phyloP scores from a whole-genome alignment of 305 asterid species.

The Solanum chacoense region DNA sequence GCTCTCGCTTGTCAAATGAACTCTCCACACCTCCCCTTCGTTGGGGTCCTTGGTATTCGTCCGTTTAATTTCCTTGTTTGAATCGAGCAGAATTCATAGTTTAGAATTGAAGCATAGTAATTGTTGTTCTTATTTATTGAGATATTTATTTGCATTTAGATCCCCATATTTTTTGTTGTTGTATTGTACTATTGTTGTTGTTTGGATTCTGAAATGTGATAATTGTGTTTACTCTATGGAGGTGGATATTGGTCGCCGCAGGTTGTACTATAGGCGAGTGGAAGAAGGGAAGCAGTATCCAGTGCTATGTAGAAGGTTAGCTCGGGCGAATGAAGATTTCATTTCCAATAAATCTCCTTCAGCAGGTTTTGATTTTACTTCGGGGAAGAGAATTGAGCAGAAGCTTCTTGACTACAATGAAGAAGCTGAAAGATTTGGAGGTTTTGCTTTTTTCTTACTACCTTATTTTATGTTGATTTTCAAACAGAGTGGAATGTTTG shows the following conservation, averaged over 20 bases:
- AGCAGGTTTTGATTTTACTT: slow-evolving; percentile 84
- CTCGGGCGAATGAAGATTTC: slow-evolving; percentile 65
- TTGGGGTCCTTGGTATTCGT: slow-evolving; percentile 88
- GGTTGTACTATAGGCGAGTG: slow-evolving; percentile 85
- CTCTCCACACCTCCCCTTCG: slow-evolving; percentile 85
- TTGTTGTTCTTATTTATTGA: neutral
- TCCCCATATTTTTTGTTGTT: neutral
- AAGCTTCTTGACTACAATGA: slow-evolving; percentile 83
- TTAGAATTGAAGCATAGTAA: neutral
- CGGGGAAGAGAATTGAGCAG: slow-evolving; percentile 89
- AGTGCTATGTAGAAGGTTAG: slow-evolving; percentile 81
- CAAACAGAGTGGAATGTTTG: neutral
- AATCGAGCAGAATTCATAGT: neutral
- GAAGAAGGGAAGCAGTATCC: slow-evolving; percentile 95
- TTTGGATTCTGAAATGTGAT: slow-evolving; percentile 7
- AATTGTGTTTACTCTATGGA: slow-evolving; percentile 5
- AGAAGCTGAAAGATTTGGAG: slow-evolving; percentile 94
- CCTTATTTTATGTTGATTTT: neutral
- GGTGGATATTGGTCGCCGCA: slow-evolving; percentile 23
- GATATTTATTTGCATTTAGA: neutral
- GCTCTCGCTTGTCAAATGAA: slow-evolving; percentile 60
- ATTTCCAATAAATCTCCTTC: slow-evolving; percentile 78
- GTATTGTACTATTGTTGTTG: neutral
- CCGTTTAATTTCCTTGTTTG: neutral
- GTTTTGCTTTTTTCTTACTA: slow-evolving; percentile 17